Base-by-base conservation (phyloP, 2,329 filamentous ascomycete genomes). In the Exophiala aquamarina region DNA sequence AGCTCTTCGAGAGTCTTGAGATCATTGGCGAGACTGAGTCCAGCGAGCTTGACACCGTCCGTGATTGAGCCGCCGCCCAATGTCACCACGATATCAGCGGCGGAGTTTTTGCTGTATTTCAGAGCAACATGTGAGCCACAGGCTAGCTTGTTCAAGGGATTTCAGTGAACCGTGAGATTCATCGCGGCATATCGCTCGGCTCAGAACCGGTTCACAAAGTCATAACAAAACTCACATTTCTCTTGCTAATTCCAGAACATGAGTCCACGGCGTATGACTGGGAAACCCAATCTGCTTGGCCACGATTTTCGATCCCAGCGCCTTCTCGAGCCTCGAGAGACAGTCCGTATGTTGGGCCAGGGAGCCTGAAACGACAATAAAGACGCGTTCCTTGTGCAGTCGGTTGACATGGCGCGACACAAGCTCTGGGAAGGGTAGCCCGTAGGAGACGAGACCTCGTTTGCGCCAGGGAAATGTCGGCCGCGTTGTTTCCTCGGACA, bases 191-290 rank as follows among this genome's bases (percentile, higher is more conserved):
- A n/a, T n/a, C n/a, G n/a, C n/a, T n/a, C n/a, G n/a, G n/a, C n/a
- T n/a, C n/a, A 14, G 18, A 11, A 28, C n/a, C 14, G 14, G 21
- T 8, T n/a, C n/a, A n/a, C n/a, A n/a, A n/a, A n/a, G n/a, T n/a
- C n/a, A n/a, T n/a, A n/a, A 20, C 7, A 23, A 7, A 6, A 41
- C 44, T 47, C 28, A 47, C 44, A 47, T 47, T 17, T 77, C 72
- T 1, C 65, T 55, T 1, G 71, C 65, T 15, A 78, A 66, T 26
- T 74, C 66, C 0, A 80, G 54, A 5, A 79, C 69, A 49, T 81
- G 74, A 1, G 69, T 70, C 68, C 74, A 78, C 2, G 73, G 67
- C 1, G 75, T 78, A 56, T 81, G 77, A 5, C 74, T 70, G 20
- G 66, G 70, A 65, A 82, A 76, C 14, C 78, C 77, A 19, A 73